Evolutionary conservation across 768 basidiomycete species (phyloP).

Genomic region (Trichaptum fuscoviolaceum): DNA sequence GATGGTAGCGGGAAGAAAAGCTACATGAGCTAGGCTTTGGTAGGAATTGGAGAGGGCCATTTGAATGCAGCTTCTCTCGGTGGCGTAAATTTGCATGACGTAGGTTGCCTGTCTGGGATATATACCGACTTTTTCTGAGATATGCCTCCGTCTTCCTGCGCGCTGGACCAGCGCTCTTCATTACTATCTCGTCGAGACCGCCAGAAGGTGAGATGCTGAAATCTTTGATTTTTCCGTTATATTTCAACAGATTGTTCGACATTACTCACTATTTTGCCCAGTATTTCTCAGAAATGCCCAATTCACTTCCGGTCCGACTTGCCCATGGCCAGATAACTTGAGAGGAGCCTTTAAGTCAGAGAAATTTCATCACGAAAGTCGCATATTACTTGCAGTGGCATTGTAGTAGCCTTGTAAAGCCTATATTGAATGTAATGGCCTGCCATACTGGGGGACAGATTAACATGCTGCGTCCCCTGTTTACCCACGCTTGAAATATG

Average conservation of each 20-base stretch:
- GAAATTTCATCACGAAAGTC: too few species aligned
- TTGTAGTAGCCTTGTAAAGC: too few species aligned
- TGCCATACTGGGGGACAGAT: too few species aligned
- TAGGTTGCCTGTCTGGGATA: not conserved
- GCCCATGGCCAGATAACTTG: not conserved
- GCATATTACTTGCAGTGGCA: too few species aligned
- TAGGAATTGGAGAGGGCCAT: not conserved
- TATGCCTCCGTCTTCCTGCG: not conserved
- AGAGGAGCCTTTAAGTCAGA: too few species aligned
- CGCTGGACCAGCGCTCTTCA: not conserved
- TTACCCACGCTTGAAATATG: too few species aligned
- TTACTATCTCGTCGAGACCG: not conserved
- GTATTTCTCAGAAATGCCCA: not conserved
- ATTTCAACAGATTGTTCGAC: not conserved
- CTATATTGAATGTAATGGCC: too few species aligned
- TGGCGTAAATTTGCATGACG: not conserved
- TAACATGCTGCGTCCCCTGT: too few species aligned
- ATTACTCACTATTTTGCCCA: not conserved
- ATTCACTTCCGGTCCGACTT: not conserved
- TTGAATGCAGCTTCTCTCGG: not conserved
- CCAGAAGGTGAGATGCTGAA: not conserved
- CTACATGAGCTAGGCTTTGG: not conserved
- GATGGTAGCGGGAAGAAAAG: not conserved
- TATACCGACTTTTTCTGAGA: not conserved
- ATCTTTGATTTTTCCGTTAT: too few species aligned